Percentiles rank a stretch among this genome's conserved stretches.
Evolutionary conservation across 495 filamentous ascomycete species (phyloP).

Genomic region (Sporormia fimetaria): DNA sequence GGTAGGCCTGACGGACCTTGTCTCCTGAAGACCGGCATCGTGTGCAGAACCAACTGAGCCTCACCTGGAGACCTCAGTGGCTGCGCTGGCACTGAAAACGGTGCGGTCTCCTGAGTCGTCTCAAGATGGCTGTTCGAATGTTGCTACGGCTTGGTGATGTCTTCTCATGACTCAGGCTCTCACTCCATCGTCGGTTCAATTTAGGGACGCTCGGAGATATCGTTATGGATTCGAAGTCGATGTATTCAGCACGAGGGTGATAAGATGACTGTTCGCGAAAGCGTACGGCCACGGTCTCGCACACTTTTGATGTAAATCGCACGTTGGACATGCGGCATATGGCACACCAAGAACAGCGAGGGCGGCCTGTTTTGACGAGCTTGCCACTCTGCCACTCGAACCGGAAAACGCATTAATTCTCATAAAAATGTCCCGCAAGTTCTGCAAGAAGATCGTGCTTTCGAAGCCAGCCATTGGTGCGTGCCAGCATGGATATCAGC

Average conservation of each 20-base stretch:
- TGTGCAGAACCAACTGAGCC: not conserved
- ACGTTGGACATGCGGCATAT: conserved; percentile 1
- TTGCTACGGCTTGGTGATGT: no score
- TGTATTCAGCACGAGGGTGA: no score
- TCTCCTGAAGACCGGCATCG: conserved; percentile 6
- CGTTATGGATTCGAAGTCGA: no score
- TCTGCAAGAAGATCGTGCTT: not conserved
- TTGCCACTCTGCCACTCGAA: not conserved
- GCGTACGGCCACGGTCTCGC: no score
- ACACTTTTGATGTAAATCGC: no score
- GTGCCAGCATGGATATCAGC: conserved; percentile 1
- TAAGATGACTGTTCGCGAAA: no score
- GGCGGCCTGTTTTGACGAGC: not conserved
- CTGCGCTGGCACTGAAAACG: not conserved
- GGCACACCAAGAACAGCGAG: not conserved
- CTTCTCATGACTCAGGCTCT: no score
- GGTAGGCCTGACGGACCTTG: conserved; percentile 6
- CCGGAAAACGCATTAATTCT: conserved; percentile 1
- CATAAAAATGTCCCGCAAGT: not conserved
- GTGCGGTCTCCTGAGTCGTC: not conserved
- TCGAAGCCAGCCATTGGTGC: not conserved
- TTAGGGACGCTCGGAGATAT: no score
- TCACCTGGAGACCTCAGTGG: not conserved
- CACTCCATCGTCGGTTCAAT: no score
- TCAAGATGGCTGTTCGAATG: not conserved